Evolutionary conservation across 352 stramenopile species (phyloP), one percentile per base, ranked within the genome.

Genomic region (Pythium volutum): DNA sequence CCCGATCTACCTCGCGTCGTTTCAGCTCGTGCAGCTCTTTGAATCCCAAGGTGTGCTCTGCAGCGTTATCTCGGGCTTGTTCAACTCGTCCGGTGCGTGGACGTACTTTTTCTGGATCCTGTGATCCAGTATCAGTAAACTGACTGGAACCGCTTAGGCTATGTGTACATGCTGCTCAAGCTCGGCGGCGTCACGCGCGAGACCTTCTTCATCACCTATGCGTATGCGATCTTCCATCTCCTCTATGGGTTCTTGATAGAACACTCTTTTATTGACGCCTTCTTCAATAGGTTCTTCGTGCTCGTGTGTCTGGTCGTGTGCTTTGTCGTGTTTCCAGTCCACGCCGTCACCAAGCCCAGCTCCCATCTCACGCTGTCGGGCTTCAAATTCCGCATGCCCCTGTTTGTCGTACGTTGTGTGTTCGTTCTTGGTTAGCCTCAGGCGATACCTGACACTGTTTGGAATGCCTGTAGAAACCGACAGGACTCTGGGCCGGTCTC

Each of bases 11-110:
- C 50, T 93, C 55, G 76, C 77, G 9, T 75, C 81, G 2, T 89
- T 93, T 54, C 83, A 93, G 69, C 69, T 93, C n/a, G 66, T 90
- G 15, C 79, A 91, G 54, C 54, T 93, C 3, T 91, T 82, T 54
- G 70, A 83, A 43, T 69, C 72, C 5, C 79, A 90, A 67, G 83
- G 79, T 0, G 61, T 89, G 14, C 72, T 89, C 39, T 93, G 81
- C 60, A 91, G 81, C 41, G 78, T 73, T 23, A 68, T 91, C 16
- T 91, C 81, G 4, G 89, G 83, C 18, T 62, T 93, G 33, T 93
- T 93, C 55, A 93, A 93, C 50, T 83, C 75, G 12, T 93, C 81
- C 2, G 81, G 54, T 52, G 10, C 41, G 54, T 57, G 5, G 2
- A 31, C 29, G 25, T 46, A 5, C 18, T n/a, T 38, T 38, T 12